Evolutionary conservation across 2,329 filamentous ascomycete genomes (phyloP), one percentile per base, ranked within the genome.

Genomic region (Penicillium sp.): DNA sequence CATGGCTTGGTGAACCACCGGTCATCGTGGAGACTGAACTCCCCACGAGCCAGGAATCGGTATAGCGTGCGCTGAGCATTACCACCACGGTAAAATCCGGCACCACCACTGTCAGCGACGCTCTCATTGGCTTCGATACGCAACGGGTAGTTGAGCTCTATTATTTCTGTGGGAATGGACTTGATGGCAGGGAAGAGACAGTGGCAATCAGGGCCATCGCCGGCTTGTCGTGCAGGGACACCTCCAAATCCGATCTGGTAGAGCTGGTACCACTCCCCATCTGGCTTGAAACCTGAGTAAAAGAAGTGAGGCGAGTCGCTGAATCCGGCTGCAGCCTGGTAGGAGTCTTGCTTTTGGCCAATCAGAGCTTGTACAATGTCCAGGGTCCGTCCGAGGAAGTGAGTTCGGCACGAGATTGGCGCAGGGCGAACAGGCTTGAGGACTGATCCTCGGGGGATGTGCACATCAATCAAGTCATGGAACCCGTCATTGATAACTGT

Each of bases 231-330:
- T 0, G 78, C 78, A 4, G 78, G 78, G 0, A 80, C 78, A 24
- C 79, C 79, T 5, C 78, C 79, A 37, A 81, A 81, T 0, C 77
- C 78, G 51, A 81, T 81, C 55, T 80, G 78, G 59, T 79, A 81
- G 0, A 81, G 70, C 54, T 80, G 74, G 59, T 75, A 81, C 71
- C 77, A 80, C 50, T 79, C 77, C 5, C 78, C 79, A 11, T 74
- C 65, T 1, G 78, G 75, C 58, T 77, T 78, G 66, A 77, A 81
- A 29, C 78, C 79, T 1, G 76, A 79, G 63, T 80, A 81, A 66
- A 80, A 81, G 55, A 81, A 76, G 62, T 81, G 76, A 0, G 79
- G 79, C 0, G 76, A 79, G 62, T 81, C 79, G 14, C 76, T 79
- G 64, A 81, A 81, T 1, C 79, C 79, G 3, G 79, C 78, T 5